Evolutionary conservation across 257 asterid genomes (phyloP), one percentile per base, ranked within the genome.

Genomic region (Thymus mandschuricus): DNA sequence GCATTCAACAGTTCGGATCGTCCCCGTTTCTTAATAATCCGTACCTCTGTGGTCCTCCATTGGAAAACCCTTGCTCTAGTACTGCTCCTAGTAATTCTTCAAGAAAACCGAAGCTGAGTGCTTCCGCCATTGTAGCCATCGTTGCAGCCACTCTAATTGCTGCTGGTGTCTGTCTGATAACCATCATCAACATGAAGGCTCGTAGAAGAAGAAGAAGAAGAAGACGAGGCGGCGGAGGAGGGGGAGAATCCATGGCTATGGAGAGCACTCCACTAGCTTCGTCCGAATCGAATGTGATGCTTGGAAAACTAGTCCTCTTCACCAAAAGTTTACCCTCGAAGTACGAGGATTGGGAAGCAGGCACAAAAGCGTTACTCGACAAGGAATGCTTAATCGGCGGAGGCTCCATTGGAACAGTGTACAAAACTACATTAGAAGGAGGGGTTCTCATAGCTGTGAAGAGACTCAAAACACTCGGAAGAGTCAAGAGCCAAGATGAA

Each of bases 301-400:
- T 92, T 1, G 98, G 99, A 56, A 95, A 95, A 76, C 72, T 95
- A 58, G 98, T 95, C 61, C 89, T 92, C 49, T 95, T 89, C 80
- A 85, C 91, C 86, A 88, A 86, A 77, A 86, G 83, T 35, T 76
- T 92, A 67, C 99, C 98, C 41, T 88, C 98, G 6, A 95, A 87
- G 71, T 95, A 95, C 52, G 96, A 95, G 70, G 99, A 88, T 66
- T 95, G 99, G 99, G 98, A 95, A 75, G 84, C 93, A 2, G 99
- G 97, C 5, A 92, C 97, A 0, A 91, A 88, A 82, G 93, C 98
- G 4, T 81, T 95, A 92, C 89, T 95, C 7, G 95, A 95, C 77
- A 95, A 85, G 71, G 99, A 95, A 49, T 82, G 95, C 60, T 50
- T 91, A 52, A 73, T 95, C 46, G 99, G 99, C 1, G 85, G 88